Base-by-base conservation (phyloP, 129 eudicot species). In the Logfia minima region DNA sequence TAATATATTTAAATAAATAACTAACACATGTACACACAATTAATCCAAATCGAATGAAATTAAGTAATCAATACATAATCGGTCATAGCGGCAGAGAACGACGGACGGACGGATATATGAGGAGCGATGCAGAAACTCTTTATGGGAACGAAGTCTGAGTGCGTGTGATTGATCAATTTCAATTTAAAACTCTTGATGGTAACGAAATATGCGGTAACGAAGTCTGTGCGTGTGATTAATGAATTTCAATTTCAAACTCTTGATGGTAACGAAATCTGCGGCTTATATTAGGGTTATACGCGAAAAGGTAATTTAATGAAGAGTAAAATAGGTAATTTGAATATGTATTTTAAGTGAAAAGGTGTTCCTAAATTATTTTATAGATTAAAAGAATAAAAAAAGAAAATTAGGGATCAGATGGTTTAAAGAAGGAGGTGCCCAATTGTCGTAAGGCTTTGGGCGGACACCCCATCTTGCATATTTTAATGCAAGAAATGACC, bases 21-120 rank as follows among this genome's bases (percentile, higher is more conserved):
- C 13, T n/a, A 59, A 48, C 21, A 71, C 29, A 13, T 41, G 37
- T 51, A 79, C 62, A 79, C 62, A 43, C n/a, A 70, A 71, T 45
- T 34, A 45, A 71, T 43, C 26, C 53, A 70, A 79, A 79, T 79
- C 52, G 39, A 60, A 71, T 41, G 51, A 41, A 41, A 8, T 41
- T 41, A 1, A 41, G 61, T 68, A 59, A 21, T 77, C 0, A 75
- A 55, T 14, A 67, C 53, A 51, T 60, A 92, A 41, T 96, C 66
- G 80, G 93, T 87, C 97, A 92, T 92, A 70, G 86, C 69, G 78
- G 83, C 55, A 71, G 73, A 71, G 77, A 29, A 6, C 43, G 58
- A 39, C 10, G 43, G 43, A 37, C 9, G 43, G 10, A 37, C 51
- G 51, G 51, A 41, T 14, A 9, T 9, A 41, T 9, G 48, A 14